phyloP scores from a whole-genome alignment of 2,329 filamentous ascomycete species.

The Colletotrichum sp. region DNA sequence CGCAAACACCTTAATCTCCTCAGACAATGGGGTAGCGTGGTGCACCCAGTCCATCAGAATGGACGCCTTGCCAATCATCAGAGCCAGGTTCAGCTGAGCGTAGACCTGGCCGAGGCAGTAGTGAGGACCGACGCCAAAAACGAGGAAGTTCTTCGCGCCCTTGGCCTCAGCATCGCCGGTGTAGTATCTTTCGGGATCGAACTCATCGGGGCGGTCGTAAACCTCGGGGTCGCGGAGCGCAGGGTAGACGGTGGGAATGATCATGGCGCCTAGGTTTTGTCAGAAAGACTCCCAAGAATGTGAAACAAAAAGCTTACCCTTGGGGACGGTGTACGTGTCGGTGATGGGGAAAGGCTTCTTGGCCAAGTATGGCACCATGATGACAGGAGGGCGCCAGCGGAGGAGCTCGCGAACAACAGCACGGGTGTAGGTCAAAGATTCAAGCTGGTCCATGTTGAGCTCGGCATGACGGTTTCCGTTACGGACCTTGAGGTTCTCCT shows the following conservation, averaged over 20 bases:
- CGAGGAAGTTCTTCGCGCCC: slow-evolving; percentile 91
- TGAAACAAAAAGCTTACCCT: slow-evolving; percentile 57
- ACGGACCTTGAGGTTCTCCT: slow-evolving; percentile 83
- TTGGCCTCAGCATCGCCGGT: slow-evolving; percentile 85
- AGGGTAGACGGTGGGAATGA: slow-evolving; percentile 90
- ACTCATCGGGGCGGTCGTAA: slow-evolving; percentile 87
- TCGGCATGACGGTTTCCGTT: slow-evolving; percentile 74
- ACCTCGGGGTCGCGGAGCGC: slow-evolving; percentile 91
- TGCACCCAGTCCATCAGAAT: slow-evolving; percentile 90
- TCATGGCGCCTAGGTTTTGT: slow-evolving; percentile 73
- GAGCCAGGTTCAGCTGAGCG: slow-evolving; percentile 85
- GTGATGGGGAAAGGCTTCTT: slow-evolving; percentile 97
- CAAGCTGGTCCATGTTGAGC: slow-evolving; percentile 84
- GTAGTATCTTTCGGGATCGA: slow-evolving; percentile 92
- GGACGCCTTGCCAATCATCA: slow-evolving; percentile 89
- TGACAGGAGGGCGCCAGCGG: slow-evolving; percentile 92
- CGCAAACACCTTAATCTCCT: slow-evolving; percentile 98
- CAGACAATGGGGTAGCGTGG: slow-evolving; percentile 79
- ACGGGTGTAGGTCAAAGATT: slow-evolving; percentile 87
- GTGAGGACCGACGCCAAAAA: slow-evolving; percentile 94
- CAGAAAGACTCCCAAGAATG: background rate
- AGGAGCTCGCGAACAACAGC: slow-evolving; percentile 91
- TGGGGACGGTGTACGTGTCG: slow-evolving; percentile 86
- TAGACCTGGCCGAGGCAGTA: slow-evolving; percentile 97
- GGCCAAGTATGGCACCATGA: slow-evolving; percentile 94